A percentile compares a stretch with the other conserved stretches of the same genome.
These are phyloP conservation scores for Saksenaea vasiformis DNA, from an alignment of 371 early-diverging fungal species.

Conservation along the genomic window DNA sequence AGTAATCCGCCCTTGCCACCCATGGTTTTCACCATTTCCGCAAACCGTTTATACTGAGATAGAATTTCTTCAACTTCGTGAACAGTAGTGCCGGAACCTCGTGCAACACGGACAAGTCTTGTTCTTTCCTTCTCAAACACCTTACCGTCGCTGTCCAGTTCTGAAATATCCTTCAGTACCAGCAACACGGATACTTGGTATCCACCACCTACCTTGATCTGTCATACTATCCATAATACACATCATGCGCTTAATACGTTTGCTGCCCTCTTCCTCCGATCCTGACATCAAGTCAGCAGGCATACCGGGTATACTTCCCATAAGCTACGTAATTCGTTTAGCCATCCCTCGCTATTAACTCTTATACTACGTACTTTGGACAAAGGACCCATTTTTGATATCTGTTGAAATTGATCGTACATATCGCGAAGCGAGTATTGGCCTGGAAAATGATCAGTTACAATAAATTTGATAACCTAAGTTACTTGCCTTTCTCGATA, in stretches of 20 bases:
- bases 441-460: slow-evolving; percentile 29
- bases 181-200: not conserved
- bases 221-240: slow-evolving; percentile 99
- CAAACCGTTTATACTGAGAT: slow-evolving; percentile 82
- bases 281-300: slow-evolving; percentile 77
- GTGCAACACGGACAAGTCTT: slow-evolving; percentile 87
- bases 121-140: slow-evolving; percentile 79
- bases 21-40: slow-evolving; percentile 95
- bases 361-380: slow-evolving; percentile 68
- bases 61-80: slow-evolving; percentile 89
- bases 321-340: slow-evolving; percentile 24
- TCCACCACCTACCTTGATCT: slow-evolving; percentile 53
- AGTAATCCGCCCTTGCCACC: slow-evolving; percentile 91
- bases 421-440: slow-evolving; percentile 97
- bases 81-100: slow-evolving; percentile 88
- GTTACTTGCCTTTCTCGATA: slow-evolving; percentile 75
- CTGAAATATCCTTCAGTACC: slow-evolving; percentile 32
- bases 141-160: slow-evolving; percentile 93
- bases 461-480: not conserved
- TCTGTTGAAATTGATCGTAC: slow-evolving; percentile 95
- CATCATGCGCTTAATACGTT: slow-evolving; percentile 76
- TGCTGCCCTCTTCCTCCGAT: slow-evolving; percentile 29
- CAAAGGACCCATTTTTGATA: slow-evolving; percentile 94
- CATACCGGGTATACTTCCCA: slow-evolving; percentile 99
- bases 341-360: not conserved